phyloP scores from a whole-genome alignment of 768 basidiomycete genomes.

The Lactifluus subvellereus region DNA sequence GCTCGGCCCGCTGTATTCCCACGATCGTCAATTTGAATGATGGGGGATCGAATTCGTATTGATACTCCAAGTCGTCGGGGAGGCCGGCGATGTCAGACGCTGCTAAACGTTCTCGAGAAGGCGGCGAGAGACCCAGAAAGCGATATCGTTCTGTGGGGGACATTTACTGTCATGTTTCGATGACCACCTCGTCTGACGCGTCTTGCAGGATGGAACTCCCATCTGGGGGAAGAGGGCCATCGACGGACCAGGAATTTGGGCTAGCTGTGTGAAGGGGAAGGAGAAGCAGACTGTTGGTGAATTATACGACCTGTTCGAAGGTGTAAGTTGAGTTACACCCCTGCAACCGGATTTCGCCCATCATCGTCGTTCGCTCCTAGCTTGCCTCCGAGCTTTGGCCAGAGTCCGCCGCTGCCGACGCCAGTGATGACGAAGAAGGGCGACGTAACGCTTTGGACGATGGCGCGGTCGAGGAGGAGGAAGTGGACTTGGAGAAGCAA shows the following conservation, averaged over 20 bases:
- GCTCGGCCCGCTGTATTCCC: not conserved
- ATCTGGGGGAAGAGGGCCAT: conserved; percentile 60
- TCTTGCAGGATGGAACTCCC: conserved; percentile 55
- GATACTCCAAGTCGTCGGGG: not conserved
- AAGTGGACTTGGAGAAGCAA: conserved; percentile 55
- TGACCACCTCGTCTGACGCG: not conserved
- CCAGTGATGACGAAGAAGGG: conserved; percentile 5
- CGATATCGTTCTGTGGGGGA: conserved; percentile 10
- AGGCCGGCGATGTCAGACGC: not conserved
- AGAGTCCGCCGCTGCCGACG: conserved; percentile 21
- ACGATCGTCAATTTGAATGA: not conserved
- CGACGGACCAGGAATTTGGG: conserved; percentile 84
- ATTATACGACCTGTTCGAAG: conserved; percentile 71
- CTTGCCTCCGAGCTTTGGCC: conserved; percentile 73
- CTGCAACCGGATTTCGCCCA: not conserved
- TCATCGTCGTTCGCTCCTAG: conserved; percentile 33
- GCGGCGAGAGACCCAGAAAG: conserved; percentile 5
- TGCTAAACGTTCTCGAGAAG: conserved; percentile 4
- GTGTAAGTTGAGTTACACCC: conserved; percentile 39
- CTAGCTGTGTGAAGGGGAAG: conserved; percentile 78
- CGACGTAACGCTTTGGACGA: conserved; percentile 30
- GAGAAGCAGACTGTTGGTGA: conserved; percentile 75
- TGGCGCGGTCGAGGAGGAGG: conserved; percentile 32
- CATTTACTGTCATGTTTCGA: not conserved
- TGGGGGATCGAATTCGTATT: not conserved